A percentile compares a stretch with the other conserved stretches of the same genome.
Evolutionary conservation across 345 rosid species (phyloP).

Genomic region (Hevea brasiliensis): DNA sequence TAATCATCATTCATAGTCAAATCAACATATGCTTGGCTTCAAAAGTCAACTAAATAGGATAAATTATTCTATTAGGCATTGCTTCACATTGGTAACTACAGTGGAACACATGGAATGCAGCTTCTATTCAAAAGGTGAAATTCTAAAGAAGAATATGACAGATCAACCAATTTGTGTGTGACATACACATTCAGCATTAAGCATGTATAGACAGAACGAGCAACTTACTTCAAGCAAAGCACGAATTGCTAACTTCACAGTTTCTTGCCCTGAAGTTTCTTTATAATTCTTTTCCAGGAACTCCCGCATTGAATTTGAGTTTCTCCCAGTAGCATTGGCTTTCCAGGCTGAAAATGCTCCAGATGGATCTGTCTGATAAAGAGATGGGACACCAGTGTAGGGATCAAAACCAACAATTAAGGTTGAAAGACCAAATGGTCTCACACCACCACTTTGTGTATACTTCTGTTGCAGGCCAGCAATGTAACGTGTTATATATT

Average conservation of each 20-base stretch:
- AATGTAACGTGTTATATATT: slow-evolving; percentile 81
- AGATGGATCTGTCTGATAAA: slow-evolving; percentile 92
- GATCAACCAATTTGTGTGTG: neutral
- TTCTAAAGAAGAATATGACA: neutral
- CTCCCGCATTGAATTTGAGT: slow-evolving; percentile 84
- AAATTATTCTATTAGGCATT: neutral
- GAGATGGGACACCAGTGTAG: slow-evolving; percentile 56
- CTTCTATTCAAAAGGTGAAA: neutral
- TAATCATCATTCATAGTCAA: neutral
- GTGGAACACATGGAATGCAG: neutral
- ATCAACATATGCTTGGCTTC: neutral
- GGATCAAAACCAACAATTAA: slow-evolving; percentile 83
- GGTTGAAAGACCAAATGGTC: slow-evolving; percentile 78
- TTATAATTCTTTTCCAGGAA: slow-evolving; percentile 85
- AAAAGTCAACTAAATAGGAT: neutral
- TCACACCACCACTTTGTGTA: slow-evolving; percentile 92
- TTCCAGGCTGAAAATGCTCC: slow-evolving; percentile 99
- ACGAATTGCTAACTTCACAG: slow-evolving; percentile 86
- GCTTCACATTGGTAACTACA: neutral
- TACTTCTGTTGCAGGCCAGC: slow-evolving; percentile 97
- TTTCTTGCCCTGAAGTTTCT: slow-evolving; percentile 84
- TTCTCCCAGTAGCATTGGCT: slow-evolving; percentile 93
- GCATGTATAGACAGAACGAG: neutral
- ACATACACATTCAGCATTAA: neutral
- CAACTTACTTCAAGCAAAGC: slow-evolving; percentile 83